A percentile compares a stretch with the other conserved stretches of the same genome.
Conservation (phyloP, 768 basidiomycete species). For the Russula sp. region DNA sequence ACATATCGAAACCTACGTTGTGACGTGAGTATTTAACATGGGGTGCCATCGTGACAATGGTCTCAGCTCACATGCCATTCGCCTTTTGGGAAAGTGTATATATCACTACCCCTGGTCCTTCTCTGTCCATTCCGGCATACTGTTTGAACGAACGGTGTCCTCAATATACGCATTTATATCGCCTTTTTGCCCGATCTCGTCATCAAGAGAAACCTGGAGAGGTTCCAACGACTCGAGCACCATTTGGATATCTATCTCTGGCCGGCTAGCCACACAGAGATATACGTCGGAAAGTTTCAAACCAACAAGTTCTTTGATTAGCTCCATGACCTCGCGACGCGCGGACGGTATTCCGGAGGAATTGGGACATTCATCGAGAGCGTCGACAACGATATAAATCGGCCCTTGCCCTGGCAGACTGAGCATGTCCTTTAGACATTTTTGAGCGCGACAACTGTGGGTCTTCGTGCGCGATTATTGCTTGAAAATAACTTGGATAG, state of each 20-base stretch:
- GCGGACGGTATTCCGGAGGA: not conserved
- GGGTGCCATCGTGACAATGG: not conserved
- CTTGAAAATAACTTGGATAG: not conserved
- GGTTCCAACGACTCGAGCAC: not conserved
- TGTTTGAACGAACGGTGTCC: not conserved
- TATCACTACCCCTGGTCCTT: not conserved
- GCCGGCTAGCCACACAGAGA: not conserved
- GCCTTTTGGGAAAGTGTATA: not conserved
- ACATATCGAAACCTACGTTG: not conserved
- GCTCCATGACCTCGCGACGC: not conserved
- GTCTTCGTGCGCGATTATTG: not conserved
- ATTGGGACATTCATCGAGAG: not conserved
- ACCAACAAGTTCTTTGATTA: not conserved
- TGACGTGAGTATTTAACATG: not conserved
- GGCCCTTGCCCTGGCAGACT: not conserved
- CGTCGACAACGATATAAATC: not conserved
- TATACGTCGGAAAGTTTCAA: not conserved
- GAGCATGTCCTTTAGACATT: not conserved
- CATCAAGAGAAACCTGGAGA: not conserved
- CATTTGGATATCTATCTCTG: not conserved
- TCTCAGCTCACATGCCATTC: conserved; percentile 1
- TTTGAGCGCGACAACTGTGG: not conserved
- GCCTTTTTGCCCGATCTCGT: not conserved
- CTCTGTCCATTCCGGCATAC: not conserved
- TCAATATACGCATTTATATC: not conserved